Percentiles rank a stretch among this genome's conserved stretches.
phyloP scores from a whole-genome alignment of 192 early-diverging fungal genomes.

The Podila minutissima region DNA sequence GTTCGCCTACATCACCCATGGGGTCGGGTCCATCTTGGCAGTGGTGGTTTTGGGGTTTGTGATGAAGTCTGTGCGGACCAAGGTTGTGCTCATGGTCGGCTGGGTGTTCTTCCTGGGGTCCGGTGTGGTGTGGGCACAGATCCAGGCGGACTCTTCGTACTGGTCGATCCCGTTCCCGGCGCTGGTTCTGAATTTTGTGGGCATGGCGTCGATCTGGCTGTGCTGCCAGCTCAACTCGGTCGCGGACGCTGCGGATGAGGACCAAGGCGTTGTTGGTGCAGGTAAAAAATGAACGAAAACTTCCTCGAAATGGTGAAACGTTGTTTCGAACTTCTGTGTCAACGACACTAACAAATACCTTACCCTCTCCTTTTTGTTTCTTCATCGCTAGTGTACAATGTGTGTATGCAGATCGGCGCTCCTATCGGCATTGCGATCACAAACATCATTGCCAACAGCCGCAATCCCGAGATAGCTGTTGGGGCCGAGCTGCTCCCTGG shows the following conservation, averaged over 20 bases:
- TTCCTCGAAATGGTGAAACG: too few relatives aligned
- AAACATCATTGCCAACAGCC: slow-evolving; percentile 35
- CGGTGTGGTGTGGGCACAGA: slow-evolving; percentile 3
- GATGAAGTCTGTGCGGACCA: background rate
- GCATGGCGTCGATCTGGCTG: slow-evolving; percentile 6
- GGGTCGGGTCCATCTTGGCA: background rate
- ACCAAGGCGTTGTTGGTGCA: slow-evolving; percentile 11
- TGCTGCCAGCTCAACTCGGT: slow-evolving; percentile 15
- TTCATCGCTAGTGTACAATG: slow-evolving; percentile 30
- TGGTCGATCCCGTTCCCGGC: slow-evolving; percentile 12
- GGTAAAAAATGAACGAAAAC: too few relatives aligned
- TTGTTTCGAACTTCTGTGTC: too few relatives aligned
- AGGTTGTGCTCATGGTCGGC: slow-evolving; percentile 7
- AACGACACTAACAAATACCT: too few relatives aligned
- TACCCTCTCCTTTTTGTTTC: background rate
- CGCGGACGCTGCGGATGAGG: slow-evolving; percentile 7
- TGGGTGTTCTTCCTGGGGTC: slow-evolving; percentile 10
- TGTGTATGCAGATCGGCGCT: slow-evolving; percentile 41
- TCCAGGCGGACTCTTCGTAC: slow-evolving; percentile 2
- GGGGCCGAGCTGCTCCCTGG: slow-evolving; percentile 28
- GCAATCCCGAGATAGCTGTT: slow-evolving; percentile 11
- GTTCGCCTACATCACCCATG: slow-evolving; percentile 2
- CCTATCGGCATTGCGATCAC: slow-evolving; percentile 49
- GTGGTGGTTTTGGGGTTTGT: background rate
- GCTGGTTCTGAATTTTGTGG: slow-evolving; percentile 5